Percentiles rank a stretch among this genome's conserved stretches.
Conservation (phyloP, 2,329 filamentous ascomycete species). For the Tolypocladium tropicale region DNA sequence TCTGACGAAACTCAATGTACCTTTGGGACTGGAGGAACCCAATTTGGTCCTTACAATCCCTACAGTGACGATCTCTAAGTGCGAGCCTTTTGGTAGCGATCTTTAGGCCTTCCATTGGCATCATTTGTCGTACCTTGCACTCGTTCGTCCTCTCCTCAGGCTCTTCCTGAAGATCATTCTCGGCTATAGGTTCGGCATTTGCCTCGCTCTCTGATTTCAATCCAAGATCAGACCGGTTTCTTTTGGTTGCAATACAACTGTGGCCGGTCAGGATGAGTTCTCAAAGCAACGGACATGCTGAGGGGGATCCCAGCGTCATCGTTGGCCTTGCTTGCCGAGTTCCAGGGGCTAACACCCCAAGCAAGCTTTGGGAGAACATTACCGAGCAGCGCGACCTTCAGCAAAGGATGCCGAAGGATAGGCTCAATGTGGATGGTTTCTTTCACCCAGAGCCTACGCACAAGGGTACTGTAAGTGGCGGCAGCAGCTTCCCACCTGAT, state of each 20-base stretch:
- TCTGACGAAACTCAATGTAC: not conserved
- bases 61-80: not conserved
- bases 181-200: not conserved
- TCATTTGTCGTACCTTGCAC: too few relatives aligned
- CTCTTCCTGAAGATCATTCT: too few relatives aligned
- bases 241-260: too few relatives aligned
- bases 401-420: slow-evolving; percentile 27
- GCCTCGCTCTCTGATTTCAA: not conserved
- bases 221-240: too few relatives aligned
- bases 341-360: slow-evolving; percentile 14
- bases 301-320: slow-evolving; percentile 19
- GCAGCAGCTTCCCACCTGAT: not conserved
- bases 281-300: not conserved
- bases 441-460: slow-evolving; percentile 21
- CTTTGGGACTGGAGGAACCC: not conserved
- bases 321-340: slow-evolving; percentile 20
- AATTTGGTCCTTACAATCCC: not conserved
- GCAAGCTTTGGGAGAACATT: slow-evolving; percentile 18
- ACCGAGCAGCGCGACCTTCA: slow-evolving; percentile 22
- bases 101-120: too few relatives aligned
- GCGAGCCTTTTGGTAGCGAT: not conserved
- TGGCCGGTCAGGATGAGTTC: slow-evolving; percentile 7
- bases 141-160: too few relatives aligned
- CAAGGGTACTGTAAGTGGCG: slow-evolving; percentile 9
- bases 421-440: slow-evolving; percentile 33